phyloP scores from a whole-genome alignment of 2,329 filamentous ascomycete species.

The Aspergillus floridensis region DNA sequence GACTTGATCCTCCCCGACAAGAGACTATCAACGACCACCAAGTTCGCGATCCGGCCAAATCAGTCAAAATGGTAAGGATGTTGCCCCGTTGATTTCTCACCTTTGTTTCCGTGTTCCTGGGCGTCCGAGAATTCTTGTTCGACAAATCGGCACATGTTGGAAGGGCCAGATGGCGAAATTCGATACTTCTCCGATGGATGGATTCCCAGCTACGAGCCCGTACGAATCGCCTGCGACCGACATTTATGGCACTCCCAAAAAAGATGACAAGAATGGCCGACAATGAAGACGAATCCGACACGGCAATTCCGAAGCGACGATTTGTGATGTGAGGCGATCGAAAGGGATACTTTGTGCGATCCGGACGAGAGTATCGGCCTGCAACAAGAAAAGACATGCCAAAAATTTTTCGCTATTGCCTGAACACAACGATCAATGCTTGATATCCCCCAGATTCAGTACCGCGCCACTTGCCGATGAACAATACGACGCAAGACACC shows the following conservation, averaged over 20 bases:
- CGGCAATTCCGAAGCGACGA: neutral
- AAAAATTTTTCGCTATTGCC: neutral
- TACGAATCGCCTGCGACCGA: neutral
- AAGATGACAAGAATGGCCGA: neutral
- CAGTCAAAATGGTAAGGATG: conserved; percentile 49
- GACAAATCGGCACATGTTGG: conserved; percentile 8
- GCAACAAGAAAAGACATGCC: neutral
- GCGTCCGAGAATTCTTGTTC: conserved; percentile 22
- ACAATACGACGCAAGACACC: conserved; percentile 7
- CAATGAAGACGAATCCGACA: neutral
- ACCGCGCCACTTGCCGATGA: neutral
- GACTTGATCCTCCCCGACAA: conserved; percentile 39
- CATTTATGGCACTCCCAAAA: neutral
- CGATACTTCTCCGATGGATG: conserved; percentile 1
- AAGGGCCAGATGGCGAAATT: conserved; percentile 1
- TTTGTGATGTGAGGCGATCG: neutral
- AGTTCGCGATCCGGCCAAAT: conserved; percentile 44
- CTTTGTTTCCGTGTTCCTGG: conserved; percentile 24
- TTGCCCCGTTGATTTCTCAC: conserved; percentile 18
- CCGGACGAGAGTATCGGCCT: neutral
- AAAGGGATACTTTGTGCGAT: neutral
- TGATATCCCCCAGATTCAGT: neutral
- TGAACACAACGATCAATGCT: neutral
- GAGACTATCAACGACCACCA: conserved; percentile 43
- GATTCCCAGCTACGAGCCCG: neutral